phyloP scores from a whole-genome alignment of 208 protist genomes.

The Novymonas esmeraldas region DNA sequence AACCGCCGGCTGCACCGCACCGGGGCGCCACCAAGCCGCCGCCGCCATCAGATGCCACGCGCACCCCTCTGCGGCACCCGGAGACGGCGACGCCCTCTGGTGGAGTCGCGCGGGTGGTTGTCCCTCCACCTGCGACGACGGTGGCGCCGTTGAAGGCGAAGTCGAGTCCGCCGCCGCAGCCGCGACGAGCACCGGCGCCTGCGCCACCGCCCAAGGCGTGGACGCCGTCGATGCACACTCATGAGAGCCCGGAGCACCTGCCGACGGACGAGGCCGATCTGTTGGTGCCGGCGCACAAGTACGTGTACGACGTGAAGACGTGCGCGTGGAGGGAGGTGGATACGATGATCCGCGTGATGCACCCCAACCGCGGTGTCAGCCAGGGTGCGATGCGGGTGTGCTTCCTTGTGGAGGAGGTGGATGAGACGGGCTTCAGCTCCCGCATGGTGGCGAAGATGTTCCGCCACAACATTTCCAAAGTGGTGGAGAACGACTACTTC shows the following conservation, averaged over 20 bases:
- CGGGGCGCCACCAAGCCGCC: too few relatives aligned
- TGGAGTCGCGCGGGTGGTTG: neutral
- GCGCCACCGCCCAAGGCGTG: neutral
- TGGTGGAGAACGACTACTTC: constrained; percentile 85
- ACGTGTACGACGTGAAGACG: constrained; percentile 61
- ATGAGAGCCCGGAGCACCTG: constrained; percentile 20
- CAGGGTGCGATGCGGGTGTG: constrained; percentile 85
- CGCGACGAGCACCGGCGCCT: neutral
- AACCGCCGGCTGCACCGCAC: neutral
- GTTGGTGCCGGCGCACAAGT: constrained; percentile 56
- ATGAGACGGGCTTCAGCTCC: constrained; percentile 55
- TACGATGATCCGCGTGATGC: constrained; percentile 63
- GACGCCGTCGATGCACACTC: constrained; percentile 20
- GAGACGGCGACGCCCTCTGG: too few relatives aligned
- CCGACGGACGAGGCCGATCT: constrained; percentile 37
- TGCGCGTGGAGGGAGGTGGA: constrained; percentile 61
- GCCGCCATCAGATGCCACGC: too few relatives aligned
- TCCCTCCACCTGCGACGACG: too few relatives aligned
- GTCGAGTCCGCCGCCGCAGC: neutral
- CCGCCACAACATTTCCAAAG: constrained; percentile 53
- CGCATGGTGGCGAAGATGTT: constrained; percentile 88
- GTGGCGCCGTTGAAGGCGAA: neutral
- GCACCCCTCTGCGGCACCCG: too few relatives aligned
- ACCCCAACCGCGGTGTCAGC: constrained; percentile 51
- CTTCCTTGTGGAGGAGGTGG: constrained; percentile 80